Base-by-base conservation (phyloP, 2,329 filamentous ascomycete species). In the Botryosphaeria dothidea region DNA sequence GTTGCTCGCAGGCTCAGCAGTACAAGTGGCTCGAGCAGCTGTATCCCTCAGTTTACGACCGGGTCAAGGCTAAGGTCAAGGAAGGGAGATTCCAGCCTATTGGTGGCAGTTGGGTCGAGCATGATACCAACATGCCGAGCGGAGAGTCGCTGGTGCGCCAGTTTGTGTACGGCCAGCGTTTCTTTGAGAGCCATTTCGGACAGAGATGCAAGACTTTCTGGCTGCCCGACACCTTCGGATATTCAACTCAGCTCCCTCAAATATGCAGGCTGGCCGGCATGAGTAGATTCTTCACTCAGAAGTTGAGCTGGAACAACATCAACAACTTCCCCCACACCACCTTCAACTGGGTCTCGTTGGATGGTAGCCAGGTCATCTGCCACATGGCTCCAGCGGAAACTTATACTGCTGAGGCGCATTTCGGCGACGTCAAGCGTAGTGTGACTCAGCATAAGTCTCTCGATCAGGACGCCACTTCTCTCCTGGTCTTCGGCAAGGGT, bases 221-320 rank as follows among this genome's bases (percentile, higher is more conserved):
- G 95, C 85, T 99, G 6, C 95, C 95, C 0, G 95, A 99, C 77
- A 99, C 95, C 0, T 99, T 99, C 80, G 95, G 95, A 15, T 99
- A 99, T 80, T 97, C 93, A 0, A 91, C 90, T 57, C 95, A 99
- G 78, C 85, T 99, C 46, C 95, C 95, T 13, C 95, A 99, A 74
- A 83, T 99, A 46, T 98, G 93, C 75, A 90, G 94, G 3, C 82
- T 97, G 29, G 91, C 95, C n/a, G 94, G 93, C 21, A 98, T 99
- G 95, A 91, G 87, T 65, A 88, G 94, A 36, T 99, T 99, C 83
- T 90, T 99, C 73, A 99, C 95, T 0, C 95, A 99, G 78, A 99
- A 99, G 81, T 84, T 99, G 66, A 98, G 94, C 82, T 99, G 95
- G 95, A 98, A 98, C 82, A 98, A 98, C 77, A 98, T 98, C 85